Evolutionary conservation across 768 basidiomycete genomes (phyloP).

Genomic region (Rubroboletus pulcherrimus): DNA sequence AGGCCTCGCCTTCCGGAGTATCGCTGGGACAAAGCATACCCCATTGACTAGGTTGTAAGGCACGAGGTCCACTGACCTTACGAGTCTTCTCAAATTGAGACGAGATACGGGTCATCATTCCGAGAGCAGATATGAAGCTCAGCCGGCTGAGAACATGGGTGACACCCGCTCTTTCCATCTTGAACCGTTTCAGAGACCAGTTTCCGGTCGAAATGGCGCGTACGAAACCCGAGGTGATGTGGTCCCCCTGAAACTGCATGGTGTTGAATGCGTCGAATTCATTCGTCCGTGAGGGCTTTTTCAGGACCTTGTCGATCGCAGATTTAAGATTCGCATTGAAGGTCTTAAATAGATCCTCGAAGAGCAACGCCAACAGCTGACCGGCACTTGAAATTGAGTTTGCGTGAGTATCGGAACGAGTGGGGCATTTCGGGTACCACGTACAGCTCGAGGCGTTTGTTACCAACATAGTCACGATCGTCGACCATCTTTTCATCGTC

Average conservation of each 20-base stretch:
- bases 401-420: conserved; percentile 8
- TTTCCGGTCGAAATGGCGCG: conserved; percentile 98
- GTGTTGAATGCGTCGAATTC: conserved; percentile 94
- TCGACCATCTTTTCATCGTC: conserved; percentile 96
- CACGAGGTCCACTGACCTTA: conserved; percentile 96
- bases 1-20: conserved; percentile 99
- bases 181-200: conserved; percentile 98
- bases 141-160: conserved; percentile 95
- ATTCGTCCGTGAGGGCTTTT: conserved; percentile 90
- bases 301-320: conserved; percentile 94
- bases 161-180: conserved; percentile 98
- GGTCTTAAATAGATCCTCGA: conserved; percentile 98
- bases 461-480: conserved; percentile 98
- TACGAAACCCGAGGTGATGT: conserved; percentile 92
- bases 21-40: conserved; percentile 97
- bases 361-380: conserved; percentile 90
- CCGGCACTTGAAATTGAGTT: conserved; percentile 69
- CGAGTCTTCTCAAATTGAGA: conserved; percentile 99
- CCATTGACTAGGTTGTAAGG: conserved; percentile 98
- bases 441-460: conserved; percentile 96
- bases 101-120: conserved; percentile 99
- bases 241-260: conserved; percentile 95
- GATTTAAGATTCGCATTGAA: conserved; percentile 95
- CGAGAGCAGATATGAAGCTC: conserved; percentile 94
- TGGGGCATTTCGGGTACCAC: conserved; percentile 28